A percentile compares a stretch with the other conserved stretches of the same genome.
Conservation (phyloP, 2,329 filamentous ascomycete species). For the Epichloe coenophiala region DNA sequence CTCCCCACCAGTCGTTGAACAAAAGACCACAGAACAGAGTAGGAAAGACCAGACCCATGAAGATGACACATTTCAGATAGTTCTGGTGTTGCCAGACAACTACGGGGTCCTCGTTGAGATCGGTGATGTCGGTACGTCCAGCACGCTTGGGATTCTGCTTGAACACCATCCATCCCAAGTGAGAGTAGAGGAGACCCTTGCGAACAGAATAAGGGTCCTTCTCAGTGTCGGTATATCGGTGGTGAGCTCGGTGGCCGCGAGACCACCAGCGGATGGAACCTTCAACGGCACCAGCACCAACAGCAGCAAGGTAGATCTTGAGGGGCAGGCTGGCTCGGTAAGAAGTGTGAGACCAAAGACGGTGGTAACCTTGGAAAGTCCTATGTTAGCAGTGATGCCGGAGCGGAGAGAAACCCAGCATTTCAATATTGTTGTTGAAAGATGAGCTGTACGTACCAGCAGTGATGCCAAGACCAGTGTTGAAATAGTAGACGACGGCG, state of each 20-base stretch:
- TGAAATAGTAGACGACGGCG: slow-evolving; percentile 69
- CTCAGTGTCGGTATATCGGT: slow-evolving; percentile 84
- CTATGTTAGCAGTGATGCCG: not conserved
- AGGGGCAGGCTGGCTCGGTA: slow-evolving; percentile 68
- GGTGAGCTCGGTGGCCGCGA: slow-evolving; percentile 73
- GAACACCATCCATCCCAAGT: slow-evolving; percentile 81
- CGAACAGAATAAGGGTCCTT: slow-evolving; percentile 86
- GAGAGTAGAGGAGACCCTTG: slow-evolving; percentile 71
- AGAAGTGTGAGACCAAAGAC: slow-evolving; percentile 75
- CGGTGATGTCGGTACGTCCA: slow-evolving; percentile 77
- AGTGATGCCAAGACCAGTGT: slow-evolving; percentile 68
- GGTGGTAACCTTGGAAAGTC: slow-evolving; percentile 32
- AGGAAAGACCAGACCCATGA: slow-evolving; percentile 67
- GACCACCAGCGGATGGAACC: slow-evolving; percentile 86
- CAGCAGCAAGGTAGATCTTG: slow-evolving; percentile 68
- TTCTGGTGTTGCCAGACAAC: slow-evolving; percentile 82
- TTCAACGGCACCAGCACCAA: slow-evolving; percentile 72
- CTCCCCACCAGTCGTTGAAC: slow-evolving; percentile 72
- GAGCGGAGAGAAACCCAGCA: not conserved
- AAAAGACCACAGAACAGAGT: slow-evolving; percentile 61
- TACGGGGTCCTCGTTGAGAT: slow-evolving; percentile 73
- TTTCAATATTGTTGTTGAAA: not conserved
- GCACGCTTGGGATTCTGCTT: slow-evolving; percentile 87
- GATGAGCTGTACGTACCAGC: slow-evolving; percentile 41
- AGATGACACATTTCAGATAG: slow-evolving; percentile 67